These are phyloP conservation scores for Acanthamoeba lenticulata DNA, from an alignment of 208 protist species.

Conservation along the genomic window DNA sequence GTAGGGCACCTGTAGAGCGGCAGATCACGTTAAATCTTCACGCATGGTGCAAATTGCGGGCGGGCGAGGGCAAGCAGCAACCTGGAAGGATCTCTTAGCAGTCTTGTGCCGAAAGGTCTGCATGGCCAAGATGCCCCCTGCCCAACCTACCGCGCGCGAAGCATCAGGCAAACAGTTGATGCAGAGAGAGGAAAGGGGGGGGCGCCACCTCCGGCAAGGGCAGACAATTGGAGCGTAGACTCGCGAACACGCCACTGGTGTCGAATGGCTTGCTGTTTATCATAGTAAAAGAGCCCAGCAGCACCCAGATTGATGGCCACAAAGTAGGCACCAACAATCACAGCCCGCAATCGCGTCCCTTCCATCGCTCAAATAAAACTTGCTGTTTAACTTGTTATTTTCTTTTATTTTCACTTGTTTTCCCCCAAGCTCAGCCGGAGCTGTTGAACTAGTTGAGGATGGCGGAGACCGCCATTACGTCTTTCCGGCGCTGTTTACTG, in stretches of 20 bases:
- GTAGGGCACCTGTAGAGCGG: background rate
- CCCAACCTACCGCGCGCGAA: slow-evolving; percentile 12
- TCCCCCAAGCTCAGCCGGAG: background rate
- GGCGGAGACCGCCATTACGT: background rate
- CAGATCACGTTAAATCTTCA: background rate
- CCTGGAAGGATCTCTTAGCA: slow-evolving; percentile 73
- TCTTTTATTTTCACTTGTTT: background rate
- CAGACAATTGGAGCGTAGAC: slow-evolving; percentile 70
- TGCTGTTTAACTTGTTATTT: background rate
- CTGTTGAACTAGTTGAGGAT: background rate
- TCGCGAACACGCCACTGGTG: slow-evolving; percentile 76
- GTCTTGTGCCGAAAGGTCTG: slow-evolving; percentile 76
- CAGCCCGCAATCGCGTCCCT: background rate
- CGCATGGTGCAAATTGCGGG: background rate
- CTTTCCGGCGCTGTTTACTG: background rate
- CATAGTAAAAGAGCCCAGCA: slow-evolving; percentile 74
- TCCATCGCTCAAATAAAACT: no score
- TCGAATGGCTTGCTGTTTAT: slow-evolving; percentile 74
- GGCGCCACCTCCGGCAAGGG: background rate
- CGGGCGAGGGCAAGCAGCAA: background rate
- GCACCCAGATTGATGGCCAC: slow-evolving; percentile 54
- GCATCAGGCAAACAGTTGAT: background rate
- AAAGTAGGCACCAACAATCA: slow-evolving; percentile 34
- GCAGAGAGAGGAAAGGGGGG: background rate
- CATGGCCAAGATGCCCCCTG: slow-evolving; percentile 74